Evolutionary conservation across 306 rosid genomes (phyloP), one percentile per base, ranked within the genome.

Genomic region (Sindora glabra): DNA sequence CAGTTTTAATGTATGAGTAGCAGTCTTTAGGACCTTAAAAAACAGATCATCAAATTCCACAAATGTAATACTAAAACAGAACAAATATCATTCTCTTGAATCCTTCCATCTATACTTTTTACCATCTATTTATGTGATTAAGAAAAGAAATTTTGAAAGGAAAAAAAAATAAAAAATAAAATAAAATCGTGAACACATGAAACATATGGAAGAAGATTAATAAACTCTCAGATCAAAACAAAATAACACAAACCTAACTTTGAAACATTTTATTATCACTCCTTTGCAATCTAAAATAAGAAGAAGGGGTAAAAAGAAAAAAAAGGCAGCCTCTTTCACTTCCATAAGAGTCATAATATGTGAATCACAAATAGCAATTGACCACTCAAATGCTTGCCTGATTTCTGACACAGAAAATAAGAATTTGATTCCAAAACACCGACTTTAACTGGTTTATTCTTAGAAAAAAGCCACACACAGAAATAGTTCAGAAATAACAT

Each of bases 1-100:
- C 38, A 69, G 40, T 29, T 24, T 16, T 30, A 71, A 65, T 40
- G 13, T 23, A 69, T 45, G 12, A 24, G 48, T 37, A 64, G 6
- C n/a, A 10, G 8, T 51, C 44, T 24, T 45, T 33, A 2, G 4
- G 16, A 46, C 34, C 36, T 54, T 33, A 62, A 49, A 12, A 49
- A 32, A 47, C 38, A 27, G 4, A 7, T 32, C 19, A 77, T 42
- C 53, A 22, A 1, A 57, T 14, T 58, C 70, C 32, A 68, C 46
- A 63, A 56, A 12, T 37, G 27, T 44, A 65, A 54, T 19, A 62
- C 52, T 3, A 15, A 66, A 73, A 54, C 48, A 13, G 47, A 36
- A 56, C 40, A 40, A 11, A 60, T 60, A 38, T 53, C 32, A 59
- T 1, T 39, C 49, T 59, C 56, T 39, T 27, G 24, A 30, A 24